Conservation (phyloP, 2,329 filamentous ascomycete genomes). For the Fusarium sterilihyphosum region DNA sequence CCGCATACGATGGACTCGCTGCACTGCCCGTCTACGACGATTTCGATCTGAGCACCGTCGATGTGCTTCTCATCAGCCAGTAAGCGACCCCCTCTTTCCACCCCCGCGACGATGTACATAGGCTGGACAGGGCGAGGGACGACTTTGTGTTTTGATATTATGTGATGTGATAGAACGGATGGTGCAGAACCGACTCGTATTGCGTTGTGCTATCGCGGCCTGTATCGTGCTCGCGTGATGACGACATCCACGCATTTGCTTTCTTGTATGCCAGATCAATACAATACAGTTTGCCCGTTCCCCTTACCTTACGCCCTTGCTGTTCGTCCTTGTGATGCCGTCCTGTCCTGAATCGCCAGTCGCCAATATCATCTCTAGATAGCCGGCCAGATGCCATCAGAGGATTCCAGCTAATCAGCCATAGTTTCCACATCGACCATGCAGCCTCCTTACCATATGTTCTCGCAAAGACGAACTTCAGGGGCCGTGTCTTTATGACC, state of each 20-base stretch:
- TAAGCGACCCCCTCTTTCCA: slow-evolving; percentile 65
- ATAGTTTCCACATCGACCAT: slow-evolving; percentile 97
- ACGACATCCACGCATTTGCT: slow-evolving; percentile 40
- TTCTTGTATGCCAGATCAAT: slow-evolving; percentile 52
- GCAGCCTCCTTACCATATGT: slow-evolving; percentile 99
- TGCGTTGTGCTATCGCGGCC: slow-evolving; percentile 6
- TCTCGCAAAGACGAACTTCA: slow-evolving; percentile 97
- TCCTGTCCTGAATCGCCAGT: slow-evolving; percentile 36
- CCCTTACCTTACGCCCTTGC: slow-evolving; percentile 36
- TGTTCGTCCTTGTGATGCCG: slow-evolving; percentile 43
- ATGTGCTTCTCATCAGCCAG: slow-evolving; percentile 98
- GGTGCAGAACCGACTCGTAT: not conserved
- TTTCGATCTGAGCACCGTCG: slow-evolving; percentile 96
- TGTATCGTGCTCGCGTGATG: slow-evolving; percentile 39
- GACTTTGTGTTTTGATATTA: slow-evolving; percentile 37
- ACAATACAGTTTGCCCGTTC: slow-evolving; percentile 48
- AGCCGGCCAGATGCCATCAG: slow-evolving; percentile 14
- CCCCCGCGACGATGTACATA: slow-evolving; percentile 37
- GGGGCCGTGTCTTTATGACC: slow-evolving; percentile 97
- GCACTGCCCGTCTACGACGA: slow-evolving; percentile 98
- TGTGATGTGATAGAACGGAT: slow-evolving; percentile 41
- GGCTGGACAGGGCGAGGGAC: slow-evolving; percentile 45
- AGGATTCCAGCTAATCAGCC: slow-evolving; percentile 40
- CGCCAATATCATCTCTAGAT: slow-evolving; percentile 14
- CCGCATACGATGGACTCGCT: slow-evolving; percentile 92